Conservation (phyloP, 495 filamentous ascomycete species). For the Articulospora tetracladia region DNA sequence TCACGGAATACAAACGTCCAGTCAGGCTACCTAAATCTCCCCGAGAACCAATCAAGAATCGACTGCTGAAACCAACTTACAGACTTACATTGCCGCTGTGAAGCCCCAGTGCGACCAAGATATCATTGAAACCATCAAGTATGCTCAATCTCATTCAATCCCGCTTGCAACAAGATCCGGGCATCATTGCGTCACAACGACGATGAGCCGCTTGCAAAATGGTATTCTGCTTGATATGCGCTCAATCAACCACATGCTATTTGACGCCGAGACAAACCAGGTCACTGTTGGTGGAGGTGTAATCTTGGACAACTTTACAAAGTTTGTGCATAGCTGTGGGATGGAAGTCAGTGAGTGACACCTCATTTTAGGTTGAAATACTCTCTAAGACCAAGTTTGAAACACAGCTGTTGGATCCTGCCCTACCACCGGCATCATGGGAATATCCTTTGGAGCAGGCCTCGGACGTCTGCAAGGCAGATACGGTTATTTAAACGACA, state of each 20-base stretch:
- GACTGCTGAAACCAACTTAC: too few species aligned
- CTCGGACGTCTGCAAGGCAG: slow-evolving; percentile 30
- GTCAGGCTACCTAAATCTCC: too few species aligned
- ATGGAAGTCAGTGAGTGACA: slow-evolving; percentile 1
- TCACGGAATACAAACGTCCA: too few species aligned
- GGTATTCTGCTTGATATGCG: background rate
- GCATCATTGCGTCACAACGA: background rate
- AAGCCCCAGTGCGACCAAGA: too few species aligned
- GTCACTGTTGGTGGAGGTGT: background rate
- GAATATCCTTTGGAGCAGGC: slow-evolving; percentile 45
- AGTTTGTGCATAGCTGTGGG: background rate
- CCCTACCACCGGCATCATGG: slow-evolving; percentile 47
- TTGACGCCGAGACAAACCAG: background rate
- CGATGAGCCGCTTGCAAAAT: background rate
- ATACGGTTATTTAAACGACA: slow-evolving; percentile 34
- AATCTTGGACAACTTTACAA: background rate
- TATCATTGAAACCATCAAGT: too few species aligned
- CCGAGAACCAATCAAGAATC: too few species aligned
- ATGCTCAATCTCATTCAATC: too few species aligned
- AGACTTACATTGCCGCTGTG: too few species aligned
- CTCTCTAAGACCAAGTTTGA: background rate
- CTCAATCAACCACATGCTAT: background rate
- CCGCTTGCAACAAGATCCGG: background rate
- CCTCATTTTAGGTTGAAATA: too few species aligned
- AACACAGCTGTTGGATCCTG: slow-evolving; percentile 24